Evolutionary conservation across 345 rosid genomes (phyloP).

Genomic region (Carallia pectinifolia): DNA sequence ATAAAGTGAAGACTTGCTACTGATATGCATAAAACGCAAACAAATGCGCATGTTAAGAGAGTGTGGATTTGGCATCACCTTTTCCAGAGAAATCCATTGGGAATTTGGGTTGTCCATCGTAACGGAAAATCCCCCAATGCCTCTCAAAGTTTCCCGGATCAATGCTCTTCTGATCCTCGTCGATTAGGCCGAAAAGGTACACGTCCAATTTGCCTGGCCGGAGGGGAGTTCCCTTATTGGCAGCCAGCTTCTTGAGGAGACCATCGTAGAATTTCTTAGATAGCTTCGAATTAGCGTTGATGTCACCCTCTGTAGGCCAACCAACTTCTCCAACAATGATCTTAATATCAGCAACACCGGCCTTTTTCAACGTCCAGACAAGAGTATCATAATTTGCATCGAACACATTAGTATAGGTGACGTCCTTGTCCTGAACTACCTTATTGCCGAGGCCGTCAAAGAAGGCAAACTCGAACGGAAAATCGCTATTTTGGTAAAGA

Average conservation of each 20-base stretch:
- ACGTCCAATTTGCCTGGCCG: slow-evolving; percentile 53
- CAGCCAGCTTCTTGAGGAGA: slow-evolving; percentile 51
- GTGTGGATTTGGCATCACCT: slow-evolving; percentile 17
- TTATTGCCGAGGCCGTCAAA: slow-evolving; percentile 31
- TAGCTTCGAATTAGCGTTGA: slow-evolving; percentile 23
- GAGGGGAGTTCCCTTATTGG: slow-evolving; percentile 58
- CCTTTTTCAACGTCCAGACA: slow-evolving; percentile 52
- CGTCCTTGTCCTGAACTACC: slow-evolving; percentile 36
- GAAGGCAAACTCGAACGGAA: slow-evolving; percentile 70
- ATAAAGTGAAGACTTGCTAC: too few relatives aligned
- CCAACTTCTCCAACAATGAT: slow-evolving; percentile 90
- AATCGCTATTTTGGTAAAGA: slow-evolving; percentile 50
- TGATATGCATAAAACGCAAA: too few relatives aligned
- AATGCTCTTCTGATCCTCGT: slow-evolving; percentile 75
- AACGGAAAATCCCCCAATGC: slow-evolving; percentile 88
- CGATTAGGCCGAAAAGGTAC: slow-evolving; percentile 64
- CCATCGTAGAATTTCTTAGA: slow-evolving; percentile 67
- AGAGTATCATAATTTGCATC: slow-evolving; percentile 92
- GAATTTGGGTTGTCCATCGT: slow-evolving; percentile 72
- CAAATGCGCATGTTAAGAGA: too few relatives aligned
- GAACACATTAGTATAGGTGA: slow-evolving; percentile 55
- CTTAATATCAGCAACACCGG: slow-evolving; percentile 41
- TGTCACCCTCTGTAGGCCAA: slow-evolving; percentile 82
- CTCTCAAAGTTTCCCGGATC: slow-evolving; percentile 76
- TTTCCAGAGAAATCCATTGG: slow-evolving; percentile 60